Percentiles rank a stretch among this genome's conserved stretches.
phyloP scores from a whole-genome alignment of 1,284 basidiomycete genomes.

The Malassezia brasiliensis region DNA sequence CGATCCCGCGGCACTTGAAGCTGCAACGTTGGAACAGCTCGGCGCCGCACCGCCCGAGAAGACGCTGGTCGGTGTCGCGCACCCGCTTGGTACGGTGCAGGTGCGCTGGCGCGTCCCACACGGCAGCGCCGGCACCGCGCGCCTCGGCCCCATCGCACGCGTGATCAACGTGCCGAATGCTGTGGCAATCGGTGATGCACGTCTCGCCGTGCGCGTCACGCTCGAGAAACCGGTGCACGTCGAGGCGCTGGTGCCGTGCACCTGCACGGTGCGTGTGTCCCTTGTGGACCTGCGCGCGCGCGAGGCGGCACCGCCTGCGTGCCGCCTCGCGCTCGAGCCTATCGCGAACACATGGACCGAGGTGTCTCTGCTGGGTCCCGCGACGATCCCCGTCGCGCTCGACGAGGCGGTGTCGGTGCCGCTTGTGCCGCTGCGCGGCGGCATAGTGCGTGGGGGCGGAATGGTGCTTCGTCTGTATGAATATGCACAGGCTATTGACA shows the following conservation, averaged over 20 bases:
- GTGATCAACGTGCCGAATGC: neutral
- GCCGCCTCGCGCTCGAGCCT: neutral
- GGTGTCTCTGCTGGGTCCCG: neutral
- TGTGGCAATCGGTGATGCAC: neutral
- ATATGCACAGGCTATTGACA: neutral
- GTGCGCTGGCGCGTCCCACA: conserved; percentile 13
- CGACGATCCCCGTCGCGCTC: neutral
- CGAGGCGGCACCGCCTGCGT: neutral
- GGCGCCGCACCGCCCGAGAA: neutral
- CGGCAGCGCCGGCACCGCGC: conserved; percentile 3
- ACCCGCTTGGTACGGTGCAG: conserved; percentile 4
- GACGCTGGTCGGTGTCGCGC: neutral
- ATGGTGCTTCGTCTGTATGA: neutral
- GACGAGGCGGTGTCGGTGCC: neutral
- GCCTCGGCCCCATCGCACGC: conserved; percentile 3
- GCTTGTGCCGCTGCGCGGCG: neutral
- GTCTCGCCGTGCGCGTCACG: neutral
- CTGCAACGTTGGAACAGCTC: neutral
- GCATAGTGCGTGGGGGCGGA: neutral
- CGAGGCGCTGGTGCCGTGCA: neutral
- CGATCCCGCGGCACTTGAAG: neutral
- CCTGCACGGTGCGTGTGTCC: neutral
- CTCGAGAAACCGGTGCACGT: neutral
- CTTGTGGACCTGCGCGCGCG: neutral
- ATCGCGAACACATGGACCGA: neutral